Evolutionary conservation across 2,329 filamentous ascomycete genomes (phyloP).

Genomic region (Tolypocladium inflatum): DNA sequence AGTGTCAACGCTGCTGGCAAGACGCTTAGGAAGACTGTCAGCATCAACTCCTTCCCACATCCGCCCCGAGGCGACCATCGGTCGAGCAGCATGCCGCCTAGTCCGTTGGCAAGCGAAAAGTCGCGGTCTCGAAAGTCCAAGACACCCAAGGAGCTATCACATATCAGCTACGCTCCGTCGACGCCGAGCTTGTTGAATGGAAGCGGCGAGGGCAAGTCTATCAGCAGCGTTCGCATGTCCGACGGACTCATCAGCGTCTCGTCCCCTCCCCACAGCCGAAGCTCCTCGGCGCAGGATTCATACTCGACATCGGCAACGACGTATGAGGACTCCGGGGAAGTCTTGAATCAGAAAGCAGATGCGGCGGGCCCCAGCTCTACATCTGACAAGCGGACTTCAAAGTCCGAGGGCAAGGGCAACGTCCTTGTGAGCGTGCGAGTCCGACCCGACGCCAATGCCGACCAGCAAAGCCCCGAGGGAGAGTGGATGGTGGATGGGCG

Average conservation of each 20-base stretch:
- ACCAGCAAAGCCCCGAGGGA: conserved; percentile 53
- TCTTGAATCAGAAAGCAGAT: conserved; percentile 22
- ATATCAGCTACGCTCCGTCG: conserved; percentile 34
- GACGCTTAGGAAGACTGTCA: conserved; percentile 75
- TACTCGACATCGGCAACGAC: conserved; percentile 86
- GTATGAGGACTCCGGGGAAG: conserved; percentile 69
- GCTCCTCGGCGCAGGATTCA: conserved; percentile 85
- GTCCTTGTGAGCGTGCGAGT: conserved; percentile 93
- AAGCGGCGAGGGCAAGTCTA: conserved; percentile 66
- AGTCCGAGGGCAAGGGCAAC: conserved; percentile 76
- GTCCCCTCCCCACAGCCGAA: conserved; percentile 80
- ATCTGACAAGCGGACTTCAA: conserved; percentile 39
- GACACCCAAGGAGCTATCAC: conserved; percentile 44
- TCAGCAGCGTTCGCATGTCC: conserved; percentile 56
- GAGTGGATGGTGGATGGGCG: conserved; percentile 92
- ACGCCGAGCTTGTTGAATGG: conserved; percentile 73
- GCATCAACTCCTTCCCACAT: conserved; percentile 89
- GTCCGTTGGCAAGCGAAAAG: conserved; percentile 46
- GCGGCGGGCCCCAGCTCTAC: conserved; percentile 17
- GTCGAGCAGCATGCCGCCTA: conserved; percentile 51
- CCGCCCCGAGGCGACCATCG: conserved; percentile 62
- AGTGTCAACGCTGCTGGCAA: conserved; percentile 52
- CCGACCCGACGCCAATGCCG: conserved; percentile 66
- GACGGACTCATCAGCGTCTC: conserved; percentile 68
- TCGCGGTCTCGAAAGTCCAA: conserved; percentile 43